Conservation (phyloP, 345 rosid genomes). For the Populus davidiana region DNA sequence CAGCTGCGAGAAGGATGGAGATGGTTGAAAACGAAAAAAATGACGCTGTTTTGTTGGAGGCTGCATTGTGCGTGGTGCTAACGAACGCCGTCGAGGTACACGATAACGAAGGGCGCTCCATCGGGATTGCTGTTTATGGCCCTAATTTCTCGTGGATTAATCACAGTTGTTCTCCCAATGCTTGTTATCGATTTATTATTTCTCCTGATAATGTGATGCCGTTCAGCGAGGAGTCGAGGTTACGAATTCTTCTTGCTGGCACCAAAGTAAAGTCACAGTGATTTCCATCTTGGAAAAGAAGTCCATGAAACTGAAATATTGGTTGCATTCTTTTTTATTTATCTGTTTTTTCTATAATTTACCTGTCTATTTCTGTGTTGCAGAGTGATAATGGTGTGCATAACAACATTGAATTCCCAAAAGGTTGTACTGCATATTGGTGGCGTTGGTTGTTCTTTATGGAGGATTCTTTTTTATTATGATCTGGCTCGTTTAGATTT, state of each 20-base stretch:
- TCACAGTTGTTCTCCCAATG: slow-evolving; percentile 81
- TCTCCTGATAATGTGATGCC: slow-evolving; percentile 23
- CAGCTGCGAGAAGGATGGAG: slow-evolving; percentile 23
- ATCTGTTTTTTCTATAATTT: not conserved
- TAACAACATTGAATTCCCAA: slow-evolving; percentile 10
- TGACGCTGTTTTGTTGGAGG: slow-evolving; percentile 32
- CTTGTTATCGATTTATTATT: slow-evolving; percentile 61
- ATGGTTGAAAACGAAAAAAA: not conserved
- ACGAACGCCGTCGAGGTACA: slow-evolving; percentile 86
- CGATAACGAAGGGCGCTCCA: slow-evolving; percentile 44
- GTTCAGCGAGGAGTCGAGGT: not conserved
- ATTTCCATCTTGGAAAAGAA: not conserved
- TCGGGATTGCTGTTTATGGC: slow-evolving; percentile 67
- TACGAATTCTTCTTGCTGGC: slow-evolving; percentile 34
- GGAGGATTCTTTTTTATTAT: not conserved
- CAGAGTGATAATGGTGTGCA: slow-evolving; percentile 31
- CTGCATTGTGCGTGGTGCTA: slow-evolving; percentile 53
- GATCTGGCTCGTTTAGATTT: not conserved
- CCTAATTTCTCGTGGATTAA: slow-evolving; percentile 77
- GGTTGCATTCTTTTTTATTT: not conserved
- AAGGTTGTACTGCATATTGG: slow-evolving; percentile 28
- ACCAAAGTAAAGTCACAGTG: slow-evolving; percentile 6
- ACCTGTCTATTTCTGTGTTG: slow-evolving; percentile 2
- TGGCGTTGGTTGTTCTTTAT: not conserved
- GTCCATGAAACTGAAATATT: not conserved